phyloP scores from a whole-genome alignment of 768 basidiomycete species.

The Epithele typhae region DNA sequence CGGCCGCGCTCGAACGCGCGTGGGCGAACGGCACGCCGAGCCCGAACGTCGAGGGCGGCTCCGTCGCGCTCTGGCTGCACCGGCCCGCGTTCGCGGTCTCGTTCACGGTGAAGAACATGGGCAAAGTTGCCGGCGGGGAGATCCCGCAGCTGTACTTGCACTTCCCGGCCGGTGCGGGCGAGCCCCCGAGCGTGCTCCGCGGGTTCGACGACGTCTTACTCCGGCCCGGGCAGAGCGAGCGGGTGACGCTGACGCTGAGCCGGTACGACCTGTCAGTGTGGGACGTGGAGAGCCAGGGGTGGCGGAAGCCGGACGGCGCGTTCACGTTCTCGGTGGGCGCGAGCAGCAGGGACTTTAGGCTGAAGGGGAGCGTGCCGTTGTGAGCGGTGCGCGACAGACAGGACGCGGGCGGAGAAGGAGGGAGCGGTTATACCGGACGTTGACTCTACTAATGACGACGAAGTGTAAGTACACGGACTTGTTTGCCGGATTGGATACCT shows the following conservation, averaged over 20 bases:
- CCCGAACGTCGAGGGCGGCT: conserved; percentile 52
- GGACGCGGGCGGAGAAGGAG: no score
- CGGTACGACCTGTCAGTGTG: conserved; percentile 72
- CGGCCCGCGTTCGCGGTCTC: conserved; percentile 57
- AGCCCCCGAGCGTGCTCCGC: conserved; percentile 64
- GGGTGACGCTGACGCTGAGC: conserved; percentile 54
- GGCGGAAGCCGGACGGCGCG: conserved; percentile 62
- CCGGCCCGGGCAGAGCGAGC: conserved; percentile 39
- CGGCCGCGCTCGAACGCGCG: conserved; percentile 36
- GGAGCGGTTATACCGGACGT: no score
- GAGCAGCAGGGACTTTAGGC: conserved; percentile 59
- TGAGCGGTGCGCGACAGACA: no score
- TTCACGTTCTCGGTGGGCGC: conserved; percentile 63
- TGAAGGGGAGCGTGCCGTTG: conserved; percentile 39
- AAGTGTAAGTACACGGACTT: no score
- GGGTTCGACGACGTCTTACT: conserved; percentile 64
- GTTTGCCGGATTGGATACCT: no score
- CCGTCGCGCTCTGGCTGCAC: conserved; percentile 66
- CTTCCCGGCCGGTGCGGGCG: conserved; percentile 50
- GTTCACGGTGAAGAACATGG: conserved; percentile 66
- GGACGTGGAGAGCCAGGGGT: conserved; percentile 71
- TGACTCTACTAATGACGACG: no score
- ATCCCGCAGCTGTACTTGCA: conserved; percentile 75
- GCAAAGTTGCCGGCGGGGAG: conserved; percentile 61
- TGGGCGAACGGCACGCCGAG: conserved; percentile 61